These are phyloP conservation scores for Colletotrichum sp. DNA, from an alignment of 2,329 filamentous ascomycete genomes.

Conservation along the genomic window DNA sequence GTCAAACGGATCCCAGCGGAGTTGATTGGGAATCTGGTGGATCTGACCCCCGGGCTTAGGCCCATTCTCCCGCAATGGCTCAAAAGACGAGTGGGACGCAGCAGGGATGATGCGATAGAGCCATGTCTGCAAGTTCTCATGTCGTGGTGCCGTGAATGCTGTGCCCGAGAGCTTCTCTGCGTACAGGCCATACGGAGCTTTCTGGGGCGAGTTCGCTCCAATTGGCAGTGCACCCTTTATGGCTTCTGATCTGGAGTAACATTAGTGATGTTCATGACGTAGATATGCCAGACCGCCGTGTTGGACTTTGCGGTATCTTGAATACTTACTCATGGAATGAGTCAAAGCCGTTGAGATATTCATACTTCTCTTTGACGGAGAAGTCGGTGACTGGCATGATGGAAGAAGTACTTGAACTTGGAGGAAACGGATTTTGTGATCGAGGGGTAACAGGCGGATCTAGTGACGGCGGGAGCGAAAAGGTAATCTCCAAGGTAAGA, in stretches of 20 bases:
- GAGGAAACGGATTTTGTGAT: neutral
- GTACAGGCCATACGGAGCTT: constrained; percentile 71
- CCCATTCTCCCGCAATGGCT: constrained; percentile 22
- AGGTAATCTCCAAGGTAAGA: neutral
- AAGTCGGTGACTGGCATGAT: constrained; percentile 40
- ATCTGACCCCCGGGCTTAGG: constrained; percentile 57
- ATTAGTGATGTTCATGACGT: neutral
- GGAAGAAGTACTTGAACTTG: too few species aligned
- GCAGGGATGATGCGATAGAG: constrained; percentile 64
- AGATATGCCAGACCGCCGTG: fast-evolving
- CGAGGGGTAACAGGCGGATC: fast-evolving
- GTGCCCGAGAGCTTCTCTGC: constrained; percentile 70
- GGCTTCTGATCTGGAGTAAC: constrained; percentile 61
- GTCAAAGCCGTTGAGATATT: constrained; percentile 72
- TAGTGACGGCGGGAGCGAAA: neutral
- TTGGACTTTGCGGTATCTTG: fast-evolving
- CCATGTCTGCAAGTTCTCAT: constrained; percentile 65
- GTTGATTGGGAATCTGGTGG: constrained; percentile 80
- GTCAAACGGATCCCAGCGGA: constrained; percentile 84
- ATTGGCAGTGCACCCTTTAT: constrained; percentile 70
- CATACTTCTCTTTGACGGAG: constrained; percentile 52
- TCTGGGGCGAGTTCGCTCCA: constrained; percentile 74
- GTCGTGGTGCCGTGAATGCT: constrained; percentile 63
- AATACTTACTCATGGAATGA: constrained; percentile 70
- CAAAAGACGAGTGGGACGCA: constrained; percentile 50